Evolutionary conservation across 139 green algal species (phyloP).

Genomic region (Haematococcus lacustris): DNA sequence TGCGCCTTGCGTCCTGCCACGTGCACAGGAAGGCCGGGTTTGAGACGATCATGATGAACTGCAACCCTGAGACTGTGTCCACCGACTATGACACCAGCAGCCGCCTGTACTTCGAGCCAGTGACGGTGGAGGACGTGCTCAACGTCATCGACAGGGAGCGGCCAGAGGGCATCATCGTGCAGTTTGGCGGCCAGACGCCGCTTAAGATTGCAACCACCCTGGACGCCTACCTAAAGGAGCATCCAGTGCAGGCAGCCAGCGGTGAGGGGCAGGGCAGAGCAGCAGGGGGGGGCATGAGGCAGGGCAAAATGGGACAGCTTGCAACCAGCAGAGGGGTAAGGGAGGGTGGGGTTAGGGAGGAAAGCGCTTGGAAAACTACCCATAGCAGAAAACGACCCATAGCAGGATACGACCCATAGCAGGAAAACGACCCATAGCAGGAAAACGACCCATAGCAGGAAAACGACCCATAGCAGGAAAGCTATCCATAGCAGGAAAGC

Average conservation of each 20-base stretch:
- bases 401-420: too few species aligned
- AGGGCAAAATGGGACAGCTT: too few species aligned
- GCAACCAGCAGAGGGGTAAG: too few species aligned
- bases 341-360: too few species aligned
- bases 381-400: too few species aligned
- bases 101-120: constrained; percentile 97
- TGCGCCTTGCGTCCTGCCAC: too few species aligned
- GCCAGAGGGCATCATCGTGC: constrained; percentile 96
- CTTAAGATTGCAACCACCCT: constrained; percentile 84
- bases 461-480: too few species aligned
- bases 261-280: constrained; percentile 43
- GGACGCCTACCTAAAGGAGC: constrained; percentile 63
- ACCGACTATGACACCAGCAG: constrained; percentile 97
- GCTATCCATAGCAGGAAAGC: too few species aligned
- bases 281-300: too few species aligned
- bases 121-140: constrained; percentile 92
- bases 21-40: constrained; percentile 75
- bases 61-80: constrained; percentile 97
- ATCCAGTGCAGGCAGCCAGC: constrained; percentile 63
- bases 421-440: too few species aligned
- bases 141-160: constrained; percentile 93
- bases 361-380: too few species aligned
- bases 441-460: too few species aligned
- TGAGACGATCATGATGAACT: constrained; percentile 99
- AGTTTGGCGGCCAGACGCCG: constrained; percentile 98